phyloP scores from a whole-genome alignment of 2,329 filamentous ascomycete genomes.

The Fusarium poae region DNA sequence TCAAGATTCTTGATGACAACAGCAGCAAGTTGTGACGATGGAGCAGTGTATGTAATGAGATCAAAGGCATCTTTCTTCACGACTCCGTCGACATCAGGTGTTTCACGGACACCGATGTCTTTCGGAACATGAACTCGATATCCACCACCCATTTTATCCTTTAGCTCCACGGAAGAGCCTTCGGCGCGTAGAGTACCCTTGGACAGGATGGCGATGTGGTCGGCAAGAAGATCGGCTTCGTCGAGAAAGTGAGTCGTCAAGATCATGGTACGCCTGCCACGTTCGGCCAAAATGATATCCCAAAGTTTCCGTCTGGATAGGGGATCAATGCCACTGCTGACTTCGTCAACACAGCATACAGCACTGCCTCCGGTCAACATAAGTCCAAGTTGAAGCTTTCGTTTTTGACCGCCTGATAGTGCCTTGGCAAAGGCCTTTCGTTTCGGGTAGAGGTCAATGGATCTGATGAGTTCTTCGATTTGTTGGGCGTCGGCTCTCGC shows the following conservation, averaged over 20 bases:
- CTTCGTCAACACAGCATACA: slow-evolving; percentile 92
- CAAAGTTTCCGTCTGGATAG: slow-evolving; percentile 90
- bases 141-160: slow-evolving; percentile 83
- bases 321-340: slow-evolving; percentile 89
- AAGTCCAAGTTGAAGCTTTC: slow-evolving; percentile 92
- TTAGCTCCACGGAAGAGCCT: slow-evolving; percentile 88
- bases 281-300: slow-evolving; percentile 90
- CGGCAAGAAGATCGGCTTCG: slow-evolving; percentile 89
- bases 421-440: slow-evolving; percentile 78
- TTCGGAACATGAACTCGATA: slow-evolving; percentile 84
- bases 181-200: slow-evolving; percentile 85
- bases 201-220: slow-evolving; percentile 89
- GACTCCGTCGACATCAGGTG: slow-evolving; percentile 67
- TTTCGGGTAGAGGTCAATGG: slow-evolving; percentile 83
- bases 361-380: slow-evolving; percentile 93
- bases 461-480: slow-evolving; percentile 72
- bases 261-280: slow-evolving; percentile 84
- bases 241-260: slow-evolving; percentile 95
- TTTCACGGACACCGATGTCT: slow-evolving; percentile 61
- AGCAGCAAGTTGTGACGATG: slow-evolving; percentile 77
- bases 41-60: slow-evolving; percentile 78
- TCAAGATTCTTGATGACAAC: slow-evolving; percentile 79
- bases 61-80: slow-evolving; percentile 74
- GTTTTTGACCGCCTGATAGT: slow-evolving; percentile 90
- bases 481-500: slow-evolving; percentile 68